Conservation (phyloP, 192 early-diverging fungal genomes). For the Dispira simplex region DNA sequence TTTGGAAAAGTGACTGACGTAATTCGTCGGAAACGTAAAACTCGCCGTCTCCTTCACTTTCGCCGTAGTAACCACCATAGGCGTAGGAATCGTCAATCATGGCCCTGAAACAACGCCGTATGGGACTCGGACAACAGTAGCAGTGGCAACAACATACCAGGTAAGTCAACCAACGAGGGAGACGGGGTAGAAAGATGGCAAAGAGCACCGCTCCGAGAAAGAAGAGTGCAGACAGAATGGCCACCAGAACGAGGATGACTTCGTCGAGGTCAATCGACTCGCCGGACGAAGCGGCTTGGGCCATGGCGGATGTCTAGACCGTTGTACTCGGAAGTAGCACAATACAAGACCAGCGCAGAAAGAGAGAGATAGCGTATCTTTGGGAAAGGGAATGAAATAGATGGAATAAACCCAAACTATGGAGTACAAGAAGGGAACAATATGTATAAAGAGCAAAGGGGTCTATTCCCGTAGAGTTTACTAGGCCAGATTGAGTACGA, state of each 20-base stretch:
- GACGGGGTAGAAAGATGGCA: neutral
- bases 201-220: conserved; percentile 8
- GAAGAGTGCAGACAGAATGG: neutral
- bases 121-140: neutral
- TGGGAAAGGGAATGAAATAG: too few species aligned
- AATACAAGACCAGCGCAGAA: too few species aligned
- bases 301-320: too few species aligned
- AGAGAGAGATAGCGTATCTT: too few species aligned
- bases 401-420: too few species aligned
- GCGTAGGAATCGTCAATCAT: conserved; percentile 7
- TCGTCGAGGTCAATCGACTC: neutral
- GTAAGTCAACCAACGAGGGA: conserved; percentile 8
- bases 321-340: too few species aligned
- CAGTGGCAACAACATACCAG: conserved; percentile 9
- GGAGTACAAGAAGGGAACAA: too few species aligned
- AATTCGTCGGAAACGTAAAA: conserved; percentile 10
- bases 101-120: neutral
- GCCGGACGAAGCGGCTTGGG: neutral
- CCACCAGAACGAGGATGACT: neutral
- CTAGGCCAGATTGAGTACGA: too few species aligned
- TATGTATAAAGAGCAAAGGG: too few species aligned
- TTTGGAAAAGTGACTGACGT: conserved; percentile 19
- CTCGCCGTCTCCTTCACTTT: conserved; percentile 1
- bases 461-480: too few species aligned
- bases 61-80: conserved; percentile 8